Evolutionary conservation across 306 rosid species (phyloP), one percentile per base, ranked within the genome.

Genomic region (Quercus suber): DNA sequence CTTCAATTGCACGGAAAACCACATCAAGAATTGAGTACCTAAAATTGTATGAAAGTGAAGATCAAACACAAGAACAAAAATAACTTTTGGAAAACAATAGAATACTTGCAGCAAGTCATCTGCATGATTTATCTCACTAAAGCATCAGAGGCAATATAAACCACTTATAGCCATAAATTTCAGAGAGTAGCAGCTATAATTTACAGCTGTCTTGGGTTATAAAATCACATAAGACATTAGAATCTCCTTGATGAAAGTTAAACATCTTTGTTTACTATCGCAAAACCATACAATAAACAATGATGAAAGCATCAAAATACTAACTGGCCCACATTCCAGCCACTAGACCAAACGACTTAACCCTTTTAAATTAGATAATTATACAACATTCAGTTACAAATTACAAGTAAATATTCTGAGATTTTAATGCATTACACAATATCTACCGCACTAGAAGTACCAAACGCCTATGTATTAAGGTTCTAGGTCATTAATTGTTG

Each of bases 1-100:
- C 88, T 89, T 91, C 99, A 78, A 89, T 84, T 59, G 89, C 81
- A 28, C 88, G 92, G 76, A 95, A 97, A 78, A 90, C 76, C 76
- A 82, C 86, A 78, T 95, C 98, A 76, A 92, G 90, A 85, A 92
- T 78, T 73, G 90, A 64, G 79, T 89, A 90, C 91, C 99, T 92
- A 92, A 84, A 82, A 84, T 68, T 7, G 64, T 67, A 75, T 64
- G 80, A 77, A 31, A 77, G 71, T 75, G 71, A 68, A 68, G 35
- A 37, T 19, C 51, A 68, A 33, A 35, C 20, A 18, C 51, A 68
- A 13, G 53, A n/a, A 68, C 4, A 7, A 11, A 67, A 19, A 67
- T 67, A 12, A 35, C 15, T 19, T 14, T 8, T 3, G 12, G 33
- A 67, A 67, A 31, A 33, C 37, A 67, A 17, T 30, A 15, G 5